phyloP scores from a whole-genome alignment of 768 basidiomycete genomes.

The Inosperma sp. region DNA sequence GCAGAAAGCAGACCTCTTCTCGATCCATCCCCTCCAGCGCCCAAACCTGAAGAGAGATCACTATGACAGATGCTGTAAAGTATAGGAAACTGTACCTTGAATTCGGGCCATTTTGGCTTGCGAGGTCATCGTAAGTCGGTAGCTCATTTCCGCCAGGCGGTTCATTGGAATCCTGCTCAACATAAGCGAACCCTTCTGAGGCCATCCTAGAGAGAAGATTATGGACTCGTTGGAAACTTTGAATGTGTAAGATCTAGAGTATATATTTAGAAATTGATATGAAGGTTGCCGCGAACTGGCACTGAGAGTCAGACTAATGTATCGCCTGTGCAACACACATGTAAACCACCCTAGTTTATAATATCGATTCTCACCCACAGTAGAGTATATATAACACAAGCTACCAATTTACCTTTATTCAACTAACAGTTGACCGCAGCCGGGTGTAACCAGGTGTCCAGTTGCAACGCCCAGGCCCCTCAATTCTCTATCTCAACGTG shows the following conservation, averaged over 20 bases:
- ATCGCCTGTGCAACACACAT: too few relatives aligned
- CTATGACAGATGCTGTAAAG: slow-evolving; percentile 8
- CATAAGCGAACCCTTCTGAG: slow-evolving; percentile 23
- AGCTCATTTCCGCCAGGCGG: slow-evolving; percentile 41
- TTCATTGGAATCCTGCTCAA: slow-evolving; percentile 42
- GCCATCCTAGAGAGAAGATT: slow-evolving; percentile 24
- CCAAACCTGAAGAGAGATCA: slow-evolving; percentile 55
- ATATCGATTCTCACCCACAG: too few relatives aligned
- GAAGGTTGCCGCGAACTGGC: too few relatives aligned
- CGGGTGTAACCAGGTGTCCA: too few relatives aligned
- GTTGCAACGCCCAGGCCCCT: too few relatives aligned
- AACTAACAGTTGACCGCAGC: too few relatives aligned
- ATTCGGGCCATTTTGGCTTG: slow-evolving; percentile 71
- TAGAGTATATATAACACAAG: too few relatives aligned
- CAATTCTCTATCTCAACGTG: too few relatives aligned
- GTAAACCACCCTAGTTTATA: too few relatives aligned
- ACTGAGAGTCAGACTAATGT: too few relatives aligned
- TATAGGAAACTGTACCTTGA: slow-evolving; percentile 50
- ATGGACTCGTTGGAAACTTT: slow-evolving; percentile 1
- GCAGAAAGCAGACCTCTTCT: slow-evolving; percentile 80
- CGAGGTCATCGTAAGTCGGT: slow-evolving; percentile 80
- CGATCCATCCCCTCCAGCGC: slow-evolving; percentile 83
- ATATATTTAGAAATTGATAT: slow-evolving; percentile 1
- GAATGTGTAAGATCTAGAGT: not conserved
- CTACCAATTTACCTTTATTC: too few relatives aligned